Evolutionary conservation across 2,329 filamentous ascomycete species (phyloP).

Genomic region (Scedosporium apiospermum): DNA sequence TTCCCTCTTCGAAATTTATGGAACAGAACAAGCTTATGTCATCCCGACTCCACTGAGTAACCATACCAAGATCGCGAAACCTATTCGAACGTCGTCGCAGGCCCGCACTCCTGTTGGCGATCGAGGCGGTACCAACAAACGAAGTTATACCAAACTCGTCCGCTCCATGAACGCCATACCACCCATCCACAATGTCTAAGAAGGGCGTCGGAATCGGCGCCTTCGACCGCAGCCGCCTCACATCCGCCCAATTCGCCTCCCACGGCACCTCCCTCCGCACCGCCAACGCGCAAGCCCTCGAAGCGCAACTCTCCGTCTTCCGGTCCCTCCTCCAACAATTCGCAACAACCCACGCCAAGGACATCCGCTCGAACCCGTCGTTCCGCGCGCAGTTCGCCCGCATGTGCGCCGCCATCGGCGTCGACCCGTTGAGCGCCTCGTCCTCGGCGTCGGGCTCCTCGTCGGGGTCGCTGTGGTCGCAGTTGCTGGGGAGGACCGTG

Average conservation of each 20-base stretch:
- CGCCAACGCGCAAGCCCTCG: slow-evolving; percentile 74
- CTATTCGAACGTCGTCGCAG: too few species aligned
- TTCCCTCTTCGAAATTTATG: neutral
- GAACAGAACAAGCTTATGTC: neutral
- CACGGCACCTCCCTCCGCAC: slow-evolving; percentile 83
- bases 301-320: slow-evolving; percentile 92
- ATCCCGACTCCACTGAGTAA: neutral
- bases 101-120: too few species aligned
- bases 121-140: neutral
- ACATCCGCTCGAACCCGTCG: slow-evolving; percentile 88
- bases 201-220: slow-evolving; percentile 86
- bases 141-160: too few species aligned
- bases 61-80: too few species aligned
- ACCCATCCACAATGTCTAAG: slow-evolving; percentile 45
- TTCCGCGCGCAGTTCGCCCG: slow-evolving; percentile 96
- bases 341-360: slow-evolving; percentile 85
- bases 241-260: slow-evolving; percentile 79
- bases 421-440: slow-evolving; percentile 71
- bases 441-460: slow-evolving; percentile 25
- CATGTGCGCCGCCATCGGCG: slow-evolving; percentile 95
- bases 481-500: slow-evolving; percentile 81
- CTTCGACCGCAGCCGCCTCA: slow-evolving; percentile 76
- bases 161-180: neutral
- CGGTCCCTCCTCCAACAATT: slow-evolving; percentile 93
- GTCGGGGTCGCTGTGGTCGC: slow-evolving; percentile 73